Percentiles rank a stretch among this genome's conserved stretches.
These are phyloP conservation scores for Neurospora intermedia DNA, from an alignment of 495 filamentous ascomycete genomes.

Conservation along the genomic window DNA sequence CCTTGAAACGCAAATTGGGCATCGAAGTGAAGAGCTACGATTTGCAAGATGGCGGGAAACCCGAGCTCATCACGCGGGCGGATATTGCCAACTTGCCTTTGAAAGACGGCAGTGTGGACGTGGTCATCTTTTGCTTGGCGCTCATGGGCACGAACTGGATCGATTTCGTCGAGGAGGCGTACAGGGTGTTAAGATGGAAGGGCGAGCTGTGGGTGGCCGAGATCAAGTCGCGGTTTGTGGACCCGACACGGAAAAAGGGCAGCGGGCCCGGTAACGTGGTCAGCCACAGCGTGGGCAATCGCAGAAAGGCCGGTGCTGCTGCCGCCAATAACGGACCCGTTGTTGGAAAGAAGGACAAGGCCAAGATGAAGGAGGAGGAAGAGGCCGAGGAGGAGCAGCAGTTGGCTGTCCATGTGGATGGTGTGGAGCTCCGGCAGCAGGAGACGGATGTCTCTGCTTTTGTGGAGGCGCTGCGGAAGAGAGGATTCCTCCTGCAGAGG, in stretches of 20 bases:
- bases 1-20: conserved; percentile 31
- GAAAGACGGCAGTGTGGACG: conserved; percentile 56
- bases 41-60: conserved; percentile 46
- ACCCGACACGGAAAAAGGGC: conserved; percentile 26
- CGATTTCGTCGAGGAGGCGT: conserved; percentile 91
- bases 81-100: conserved; percentile 80
- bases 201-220: conserved; percentile 96
- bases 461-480: conserved; percentile 62
- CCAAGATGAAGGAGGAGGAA: conserved; percentile 27
- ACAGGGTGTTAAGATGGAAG: conserved; percentile 74
- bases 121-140: conserved; percentile 88
- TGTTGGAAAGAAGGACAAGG: conserved; percentile 39
- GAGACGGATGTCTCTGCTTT: conserved; percentile 87
- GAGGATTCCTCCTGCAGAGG: conserved; percentile 68
- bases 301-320: conserved; percentile 26
- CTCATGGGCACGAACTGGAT: conserved; percentile 99
- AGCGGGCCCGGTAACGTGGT: conserved; percentile 40
- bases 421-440: conserved; percentile 36
- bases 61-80: conserved; percentile 63
- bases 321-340: neutral
- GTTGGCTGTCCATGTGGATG: conserved; percentile 42
- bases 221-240: conserved; percentile 83
- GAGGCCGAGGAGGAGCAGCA: conserved; percentile 38
- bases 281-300: conserved; percentile 51
- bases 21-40: conserved; percentile 35